A percentile compares a stretch with the other conserved stretches of the same genome.
Evolutionary conservation across 2,329 filamentous ascomycete species (phyloP).

Genomic region (Pyrenophora teres): DNA sequence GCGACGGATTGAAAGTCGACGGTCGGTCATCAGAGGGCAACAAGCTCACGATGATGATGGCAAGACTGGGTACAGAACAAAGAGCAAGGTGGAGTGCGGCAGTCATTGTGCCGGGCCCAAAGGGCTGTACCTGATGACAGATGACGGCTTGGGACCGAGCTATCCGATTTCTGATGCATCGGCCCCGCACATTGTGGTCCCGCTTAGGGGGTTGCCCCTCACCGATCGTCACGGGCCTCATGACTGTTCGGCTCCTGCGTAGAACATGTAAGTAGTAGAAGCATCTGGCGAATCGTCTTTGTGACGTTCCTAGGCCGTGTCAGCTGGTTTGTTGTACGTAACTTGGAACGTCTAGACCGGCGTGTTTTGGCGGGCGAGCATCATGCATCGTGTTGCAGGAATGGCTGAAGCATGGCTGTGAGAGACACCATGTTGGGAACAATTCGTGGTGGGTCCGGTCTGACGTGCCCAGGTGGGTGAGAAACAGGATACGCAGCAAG

Average conservation of each 20-base stretch:
- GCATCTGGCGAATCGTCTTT: constrained; percentile 20
- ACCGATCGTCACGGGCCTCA: constrained; percentile 34
- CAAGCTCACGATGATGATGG: constrained; percentile 8
- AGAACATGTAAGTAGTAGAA: constrained; percentile 23
- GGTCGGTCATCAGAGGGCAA: background rate
- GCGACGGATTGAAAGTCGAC: constrained; percentile 1
- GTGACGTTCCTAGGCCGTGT: constrained; percentile 31
- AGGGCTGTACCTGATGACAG: constrained; percentile 7
- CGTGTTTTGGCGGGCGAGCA: constrained; percentile 23
- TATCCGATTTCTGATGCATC: constrained; percentile 25
- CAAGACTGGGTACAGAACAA: constrained; percentile 20
- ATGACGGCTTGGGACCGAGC: constrained; percentile 24
- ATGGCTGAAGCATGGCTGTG: constrained; percentile 8
- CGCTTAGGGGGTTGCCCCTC: constrained; percentile 20
- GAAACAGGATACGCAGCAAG: constrained; percentile 17
- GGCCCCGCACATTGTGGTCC: constrained; percentile 21
- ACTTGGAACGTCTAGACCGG: constrained; percentile 20
- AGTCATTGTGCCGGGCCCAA: constrained; percentile 14
- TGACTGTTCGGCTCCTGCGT: constrained; percentile 28
- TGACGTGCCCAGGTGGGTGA: constrained; percentile 14
- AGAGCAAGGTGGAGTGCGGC: constrained; percentile 25
- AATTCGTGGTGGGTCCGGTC: constrained; percentile 14
- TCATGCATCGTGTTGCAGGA: constrained; percentile 17
- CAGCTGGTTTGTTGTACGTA: constrained; percentile 29
- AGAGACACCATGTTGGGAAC: background rate